These are phyloP conservation scores for Irpex sp. DNA, from an alignment of 1,284 basidiomycete species.

Conservation along the genomic window DNA sequence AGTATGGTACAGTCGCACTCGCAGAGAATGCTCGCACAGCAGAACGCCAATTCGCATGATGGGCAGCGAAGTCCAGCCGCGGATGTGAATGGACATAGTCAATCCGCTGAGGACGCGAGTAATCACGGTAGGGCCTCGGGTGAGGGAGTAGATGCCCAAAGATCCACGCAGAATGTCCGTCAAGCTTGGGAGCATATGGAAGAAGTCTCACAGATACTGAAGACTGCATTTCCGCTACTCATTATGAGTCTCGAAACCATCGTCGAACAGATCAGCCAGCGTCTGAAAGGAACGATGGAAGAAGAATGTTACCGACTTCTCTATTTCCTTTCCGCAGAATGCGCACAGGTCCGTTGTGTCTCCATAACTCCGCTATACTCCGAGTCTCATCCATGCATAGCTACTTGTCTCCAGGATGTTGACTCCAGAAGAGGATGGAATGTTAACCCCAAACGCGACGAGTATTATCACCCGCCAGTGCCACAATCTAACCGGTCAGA, in stretches of 20 bases:
- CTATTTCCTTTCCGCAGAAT: conserved; percentile 78
- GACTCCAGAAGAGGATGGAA: conserved; percentile 73
- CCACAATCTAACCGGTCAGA: conserved; percentile 60
- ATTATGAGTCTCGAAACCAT: conserved; percentile 96
- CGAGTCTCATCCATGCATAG: conserved; percentile 30
- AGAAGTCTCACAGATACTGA: conserved; percentile 92
- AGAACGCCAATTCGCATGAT: neutral
- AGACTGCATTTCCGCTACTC: conserved; percentile 95
- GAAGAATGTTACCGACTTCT: conserved; percentile 96
- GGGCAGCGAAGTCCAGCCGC: conserved; percentile 6
- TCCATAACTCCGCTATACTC: neutral
- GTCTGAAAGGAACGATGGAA: conserved; percentile 90
- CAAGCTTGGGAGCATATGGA: conserved; percentile 92
- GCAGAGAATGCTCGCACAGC: conserved; percentile 15
- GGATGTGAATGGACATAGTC: neutral
- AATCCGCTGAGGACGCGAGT: neutral
- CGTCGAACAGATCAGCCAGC: conserved; percentile 90
- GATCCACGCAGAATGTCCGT: neutral
- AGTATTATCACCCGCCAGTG: conserved; percentile 73
- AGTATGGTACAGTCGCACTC: conserved; percentile 36
- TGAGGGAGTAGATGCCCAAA: neutral
- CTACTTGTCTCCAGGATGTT: conserved; percentile 73
- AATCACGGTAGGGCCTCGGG: neutral
- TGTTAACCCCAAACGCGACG: conserved; percentile 55
- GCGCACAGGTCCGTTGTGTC: conserved; percentile 49